These are phyloP conservation scores for Alternaria gaisen DNA, from an alignment of 2,329 filamentous ascomycete species.

Conservation along the genomic window DNA sequence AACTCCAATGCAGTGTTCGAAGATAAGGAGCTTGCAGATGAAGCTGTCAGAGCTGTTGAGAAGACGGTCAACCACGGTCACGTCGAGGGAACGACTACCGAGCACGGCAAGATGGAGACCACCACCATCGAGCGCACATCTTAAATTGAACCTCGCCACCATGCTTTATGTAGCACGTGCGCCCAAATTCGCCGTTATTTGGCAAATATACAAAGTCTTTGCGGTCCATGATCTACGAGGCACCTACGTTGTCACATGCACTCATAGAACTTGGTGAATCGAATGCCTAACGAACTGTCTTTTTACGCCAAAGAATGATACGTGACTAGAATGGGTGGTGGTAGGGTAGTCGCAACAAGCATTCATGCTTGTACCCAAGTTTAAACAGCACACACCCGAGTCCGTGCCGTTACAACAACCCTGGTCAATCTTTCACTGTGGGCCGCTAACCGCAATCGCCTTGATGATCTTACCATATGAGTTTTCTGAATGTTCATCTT, in stretches of 20 bases:
- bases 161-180: neutral
- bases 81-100: conserved; percentile 9
- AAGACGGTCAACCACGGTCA: conserved; percentile 44
- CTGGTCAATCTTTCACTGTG: too few relatives aligned
- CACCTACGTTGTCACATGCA: neutral
- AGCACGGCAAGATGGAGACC: conserved; percentile 4
- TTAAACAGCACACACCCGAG: neutral
- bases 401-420: too few relatives aligned
- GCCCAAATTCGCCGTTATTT: neutral
- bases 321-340: neutral
- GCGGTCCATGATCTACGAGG: neutral
- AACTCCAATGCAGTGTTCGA: conserved; percentile 43
- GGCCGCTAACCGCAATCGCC: neutral
- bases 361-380: neutral
- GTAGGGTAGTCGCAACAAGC: neutral
- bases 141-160: conserved; percentile 1
- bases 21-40: conserved; percentile 45
- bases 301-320: neutral
- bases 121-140: conserved; percentile 27
- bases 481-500: too few relatives aligned
- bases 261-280: neutral
- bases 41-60: conserved; percentile 45
- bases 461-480: neutral
- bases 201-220: neutral
- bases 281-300: neutral